A percentile compares a stretch with the other conserved stretches of the same genome.
phyloP scores from a whole-genome alignment of 768 basidiomycete species.

The Mycena galericulata region DNA sequence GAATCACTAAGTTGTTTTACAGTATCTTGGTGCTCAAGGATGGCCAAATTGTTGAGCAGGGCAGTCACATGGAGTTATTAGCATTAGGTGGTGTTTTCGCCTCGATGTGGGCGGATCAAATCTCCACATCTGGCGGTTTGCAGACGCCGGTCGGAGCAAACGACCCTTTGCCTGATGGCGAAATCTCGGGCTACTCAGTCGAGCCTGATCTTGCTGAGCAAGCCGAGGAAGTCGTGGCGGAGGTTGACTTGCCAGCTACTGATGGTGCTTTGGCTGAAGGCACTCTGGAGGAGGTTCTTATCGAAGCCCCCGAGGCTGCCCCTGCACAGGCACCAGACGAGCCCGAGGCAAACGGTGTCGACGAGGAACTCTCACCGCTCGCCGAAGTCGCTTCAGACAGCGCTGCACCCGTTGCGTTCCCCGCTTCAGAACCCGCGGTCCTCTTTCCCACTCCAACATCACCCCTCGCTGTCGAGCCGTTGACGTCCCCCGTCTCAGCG shows the following conservation, averaged over 20 bases:
- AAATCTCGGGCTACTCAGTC: constrained; percentile 59
- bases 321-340: background rate
- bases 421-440: constrained; percentile 18
- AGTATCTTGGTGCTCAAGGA: constrained; percentile 94
- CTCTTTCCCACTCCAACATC: constrained; percentile 10
- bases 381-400: background rate
- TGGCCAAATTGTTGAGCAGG: constrained; percentile 88
- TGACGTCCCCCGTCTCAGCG: constrained; percentile 46
- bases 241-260: background rate
- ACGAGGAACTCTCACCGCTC: background rate
- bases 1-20: constrained; percentile 30
- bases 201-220: constrained; percentile 43
- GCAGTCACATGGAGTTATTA: constrained; percentile 82
- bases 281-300: constrained; percentile 7
- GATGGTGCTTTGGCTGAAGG: constrained; percentile 13
- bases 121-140: constrained; percentile 70
- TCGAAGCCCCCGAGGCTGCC: background rate
- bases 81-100: constrained; percentile 80
- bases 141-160: constrained; percentile 49
- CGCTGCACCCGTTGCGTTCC: constrained; percentile 37
- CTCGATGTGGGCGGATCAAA: constrained; percentile 90
- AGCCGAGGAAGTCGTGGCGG: constrained; percentile 21
- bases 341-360: background rate
- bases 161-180: constrained; percentile 41
- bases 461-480: constrained; percentile 40